A percentile compares a stretch with the other conserved stretches of the same genome.
phyloP scores from a whole-genome alignment of 768 basidiomycete genomes.

The Phaeolepiota aurea region DNA sequence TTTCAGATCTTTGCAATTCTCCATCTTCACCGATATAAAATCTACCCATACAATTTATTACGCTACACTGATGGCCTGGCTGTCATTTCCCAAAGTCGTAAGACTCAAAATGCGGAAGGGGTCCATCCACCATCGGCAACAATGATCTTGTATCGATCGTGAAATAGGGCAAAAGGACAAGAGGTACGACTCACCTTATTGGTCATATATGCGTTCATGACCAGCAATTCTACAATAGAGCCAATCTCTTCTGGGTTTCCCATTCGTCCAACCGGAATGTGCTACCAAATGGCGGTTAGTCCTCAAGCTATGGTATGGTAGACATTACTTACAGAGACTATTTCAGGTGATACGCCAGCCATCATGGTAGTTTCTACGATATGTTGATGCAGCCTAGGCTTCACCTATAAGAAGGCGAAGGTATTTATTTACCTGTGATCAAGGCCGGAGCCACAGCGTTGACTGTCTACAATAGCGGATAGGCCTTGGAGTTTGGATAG shows the following conservation, averaged over 20 bases:
- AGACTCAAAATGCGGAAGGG: constrained; percentile 4
- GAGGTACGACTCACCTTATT: constrained; percentile 34
- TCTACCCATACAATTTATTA: too few relatives aligned
- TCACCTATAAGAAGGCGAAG: not conserved
- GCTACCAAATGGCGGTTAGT: constrained; percentile 18
- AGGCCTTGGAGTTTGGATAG: not conserved
- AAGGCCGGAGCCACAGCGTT: constrained; percentile 47
- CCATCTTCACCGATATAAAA: too few relatives aligned
- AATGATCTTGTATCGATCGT: constrained; percentile 23
- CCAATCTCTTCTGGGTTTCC: constrained; percentile 44
- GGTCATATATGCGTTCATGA: constrained; percentile 45
- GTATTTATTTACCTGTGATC: constrained; percentile 26
- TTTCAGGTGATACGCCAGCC: constrained; percentile 24
- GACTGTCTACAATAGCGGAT: constrained; percentile 27
- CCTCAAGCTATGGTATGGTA: not conserved
- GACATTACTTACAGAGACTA: constrained; percentile 16
- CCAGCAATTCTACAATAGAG: constrained; percentile 40
- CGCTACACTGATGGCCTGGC: too few relatives aligned
- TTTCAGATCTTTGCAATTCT: too few relatives aligned
- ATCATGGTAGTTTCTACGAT: constrained; percentile 41
- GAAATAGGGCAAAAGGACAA: not conserved
- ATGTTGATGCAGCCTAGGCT: not conserved
- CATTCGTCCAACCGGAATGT: constrained; percentile 42
- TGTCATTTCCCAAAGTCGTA: too few relatives aligned
- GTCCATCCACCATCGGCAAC: constrained; percentile 40